Evolutionary conservation across 2,329 filamentous ascomycete species (phyloP).

Genomic region (Exophiala sp.): DNA sequence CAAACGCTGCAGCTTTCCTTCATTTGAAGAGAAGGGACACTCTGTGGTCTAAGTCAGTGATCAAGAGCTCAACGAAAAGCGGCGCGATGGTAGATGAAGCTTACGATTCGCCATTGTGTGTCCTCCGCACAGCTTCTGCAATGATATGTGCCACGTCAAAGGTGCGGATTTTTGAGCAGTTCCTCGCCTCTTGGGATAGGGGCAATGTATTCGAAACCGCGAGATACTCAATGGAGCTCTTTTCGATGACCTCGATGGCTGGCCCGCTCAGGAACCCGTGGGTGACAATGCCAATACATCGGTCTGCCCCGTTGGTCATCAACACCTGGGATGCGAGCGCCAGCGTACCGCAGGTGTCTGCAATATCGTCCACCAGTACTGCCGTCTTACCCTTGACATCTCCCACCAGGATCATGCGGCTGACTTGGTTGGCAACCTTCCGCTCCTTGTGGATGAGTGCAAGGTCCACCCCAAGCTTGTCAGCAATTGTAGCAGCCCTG

Average conservation of each 20-base stretch:
- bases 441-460: slow-evolving; percentile 95
- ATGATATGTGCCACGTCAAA: slow-evolving; percentile 81
- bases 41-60: too few relatives aligned
- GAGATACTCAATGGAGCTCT: slow-evolving; percentile 66
- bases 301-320: slow-evolving; percentile 73
- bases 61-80: too few relatives aligned
- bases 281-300: slow-evolving; percentile 89
- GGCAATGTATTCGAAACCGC: slow-evolving; percentile 88
- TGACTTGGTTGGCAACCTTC: slow-evolving; percentile 78
- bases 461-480: slow-evolving; percentile 81
- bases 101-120: slow-evolving; percentile 42
- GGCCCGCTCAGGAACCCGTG: slow-evolving; percentile 84
- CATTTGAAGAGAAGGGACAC: too few relatives aligned
- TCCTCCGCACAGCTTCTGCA: slow-evolving; percentile 44
- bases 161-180: slow-evolving; percentile 72
- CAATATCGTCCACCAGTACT: slow-evolving; percentile 96
- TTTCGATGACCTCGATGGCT: slow-evolving; percentile 78
- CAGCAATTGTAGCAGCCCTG: slow-evolving; percentile 82
- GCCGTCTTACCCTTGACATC: slow-evolving; percentile 84
- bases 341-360: slow-evolving; percentile 83
- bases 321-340: slow-evolving; percentile 83
- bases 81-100: too few relatives aligned
- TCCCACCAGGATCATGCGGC: slow-evolving; percentile 86
- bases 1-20: too few relatives aligned
- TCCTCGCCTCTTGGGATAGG: slow-evolving; percentile 52